A percentile compares a stretch with the other conserved stretches of the same genome.
phyloP scores from a whole-genome alignment of 306 rosid genomes.

The Lagenaria siceraria region DNA sequence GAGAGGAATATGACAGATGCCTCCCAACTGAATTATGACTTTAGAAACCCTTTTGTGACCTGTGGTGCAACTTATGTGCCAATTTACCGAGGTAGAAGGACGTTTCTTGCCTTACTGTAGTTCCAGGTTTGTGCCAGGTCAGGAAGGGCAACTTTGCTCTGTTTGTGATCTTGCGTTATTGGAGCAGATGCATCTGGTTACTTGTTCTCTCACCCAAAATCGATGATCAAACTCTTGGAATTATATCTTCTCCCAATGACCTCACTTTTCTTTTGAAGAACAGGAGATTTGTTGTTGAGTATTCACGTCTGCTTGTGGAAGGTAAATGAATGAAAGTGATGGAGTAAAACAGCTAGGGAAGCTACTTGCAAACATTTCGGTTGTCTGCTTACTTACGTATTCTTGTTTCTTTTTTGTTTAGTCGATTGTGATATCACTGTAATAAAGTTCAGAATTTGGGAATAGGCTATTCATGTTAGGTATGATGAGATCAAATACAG shows the following conservation, averaged over 20 bases:
- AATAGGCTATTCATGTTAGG: constrained; percentile 5
- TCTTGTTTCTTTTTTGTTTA: neutral
- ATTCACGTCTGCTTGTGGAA: neutral
- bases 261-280: neutral
- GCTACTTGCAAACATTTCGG: neutral
- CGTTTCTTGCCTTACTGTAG: constrained; percentile 66
- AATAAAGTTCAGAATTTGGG: constrained; percentile 7
- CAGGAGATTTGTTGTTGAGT: neutral
- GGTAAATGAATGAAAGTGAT: neutral
- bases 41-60: constrained; percentile 75
- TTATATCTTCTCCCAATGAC: neutral
- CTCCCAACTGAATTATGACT: constrained; percentile 65
- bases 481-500: constrained; percentile 5
- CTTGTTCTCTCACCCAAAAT: constrained; percentile 67
- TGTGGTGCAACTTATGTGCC: constrained; percentile 88
- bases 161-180: constrained; percentile 79
- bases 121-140: constrained; percentile 72
- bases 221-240: constrained; percentile 35
- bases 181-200: constrained; percentile 94
- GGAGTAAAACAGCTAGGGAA: neutral
- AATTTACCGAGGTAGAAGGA: constrained; percentile 86
- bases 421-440: constrained; percentile 2
- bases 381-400: neutral
- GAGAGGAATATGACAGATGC: constrained; percentile 75
- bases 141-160: constrained; percentile 37